A percentile compares a stretch with the other conserved stretches of the same genome.
These are phyloP conservation scores for Debaryomyces subglobosus DNA, from an alignment of 1,139 yeast species.

Conservation along the genomic window DNA sequence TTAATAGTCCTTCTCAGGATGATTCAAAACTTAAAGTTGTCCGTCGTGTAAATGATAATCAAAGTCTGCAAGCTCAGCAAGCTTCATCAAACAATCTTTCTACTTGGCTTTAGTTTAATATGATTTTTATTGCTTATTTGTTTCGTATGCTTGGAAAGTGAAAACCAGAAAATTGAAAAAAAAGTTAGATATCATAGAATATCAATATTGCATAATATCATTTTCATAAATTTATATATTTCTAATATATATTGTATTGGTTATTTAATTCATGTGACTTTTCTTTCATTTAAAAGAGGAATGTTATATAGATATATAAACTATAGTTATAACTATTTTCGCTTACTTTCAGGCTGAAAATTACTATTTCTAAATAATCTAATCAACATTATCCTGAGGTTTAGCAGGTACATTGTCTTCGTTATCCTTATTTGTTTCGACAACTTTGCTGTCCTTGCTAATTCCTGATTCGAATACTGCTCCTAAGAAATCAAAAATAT, in stretches of 20 bases:
- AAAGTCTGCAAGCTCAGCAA: constrained; percentile 6
- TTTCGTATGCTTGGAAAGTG: constrained; percentile 1
- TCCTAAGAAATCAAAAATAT: constrained; percentile 76
- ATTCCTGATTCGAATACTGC: constrained; percentile 46
- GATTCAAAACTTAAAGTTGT: constrained; percentile 13
- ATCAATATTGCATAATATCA: constrained; percentile 7
- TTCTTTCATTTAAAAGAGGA: background rate
- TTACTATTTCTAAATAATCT: background rate
- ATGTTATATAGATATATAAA: background rate
- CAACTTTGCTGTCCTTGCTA: constrained; percentile 14
- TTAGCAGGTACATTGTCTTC: constrained; percentile 8
- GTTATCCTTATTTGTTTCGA: constrained; percentile 4
- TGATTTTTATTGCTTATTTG: constrained; percentile 6
- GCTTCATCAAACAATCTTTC: constrained; percentile 10
- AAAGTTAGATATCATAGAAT: constrained; percentile 6
- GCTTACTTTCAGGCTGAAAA: background rate
- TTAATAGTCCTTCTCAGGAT: constrained; percentile 11
- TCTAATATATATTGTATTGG: constrained; percentile 1
- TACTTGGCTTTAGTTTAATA: constrained; percentile 15
- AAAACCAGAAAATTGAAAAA: constrained; percentile 1
- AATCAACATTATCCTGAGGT: constrained; percentile 20
- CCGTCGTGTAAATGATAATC: constrained; percentile 11
- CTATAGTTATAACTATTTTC: background rate
- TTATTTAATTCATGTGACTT: background rate
- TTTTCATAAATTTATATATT: constrained; percentile 2